These are phyloP conservation scores for Diversispora epigaea DNA, from an alignment of 192 early-diverging fungal species.

Conservation along the genomic window DNA sequence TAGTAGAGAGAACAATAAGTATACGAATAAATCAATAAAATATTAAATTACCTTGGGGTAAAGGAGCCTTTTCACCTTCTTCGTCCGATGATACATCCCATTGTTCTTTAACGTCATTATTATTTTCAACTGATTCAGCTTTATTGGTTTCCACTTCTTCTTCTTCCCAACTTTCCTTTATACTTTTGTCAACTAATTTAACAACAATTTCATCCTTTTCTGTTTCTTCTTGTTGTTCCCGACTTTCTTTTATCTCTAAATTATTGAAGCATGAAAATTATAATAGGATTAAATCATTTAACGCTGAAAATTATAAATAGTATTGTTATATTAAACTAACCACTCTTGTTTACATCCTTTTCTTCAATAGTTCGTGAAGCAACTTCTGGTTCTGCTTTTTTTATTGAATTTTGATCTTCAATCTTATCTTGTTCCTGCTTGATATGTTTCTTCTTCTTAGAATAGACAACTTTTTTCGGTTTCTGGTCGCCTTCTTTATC, in stretches of 20 bases:
- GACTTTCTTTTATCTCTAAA: constrained; percentile 18
- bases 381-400: background rate
- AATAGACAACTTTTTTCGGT: constrained; percentile 72
- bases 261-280: too few relatives aligned
- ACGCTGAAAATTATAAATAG: too few relatives aligned
- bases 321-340: too few relatives aligned
- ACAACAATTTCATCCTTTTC: constrained; percentile 32
- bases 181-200: constrained; percentile 63
- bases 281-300: too few relatives aligned
- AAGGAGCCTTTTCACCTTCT: constrained; percentile 33
- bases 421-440: constrained; percentile 25
- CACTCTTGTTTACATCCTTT: constrained; percentile 34
- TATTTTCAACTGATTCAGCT: too few relatives aligned
- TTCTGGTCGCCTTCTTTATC: constrained; percentile 46
- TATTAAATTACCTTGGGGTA: too few relatives aligned
- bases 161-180: constrained; percentile 60
- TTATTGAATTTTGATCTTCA: background rate
- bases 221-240: constrained; percentile 41
- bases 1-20: background rate
- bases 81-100: constrained; percentile 46
- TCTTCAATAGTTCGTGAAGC: background rate
- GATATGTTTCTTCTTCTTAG: constrained; percentile 69
- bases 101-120: too few relatives aligned
- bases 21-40: background rate
- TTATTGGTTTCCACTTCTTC: too few relatives aligned